Base-by-base conservation (phyloP, 805 yeast genomes). In the Pichia rugopelliculosa region DNA sequence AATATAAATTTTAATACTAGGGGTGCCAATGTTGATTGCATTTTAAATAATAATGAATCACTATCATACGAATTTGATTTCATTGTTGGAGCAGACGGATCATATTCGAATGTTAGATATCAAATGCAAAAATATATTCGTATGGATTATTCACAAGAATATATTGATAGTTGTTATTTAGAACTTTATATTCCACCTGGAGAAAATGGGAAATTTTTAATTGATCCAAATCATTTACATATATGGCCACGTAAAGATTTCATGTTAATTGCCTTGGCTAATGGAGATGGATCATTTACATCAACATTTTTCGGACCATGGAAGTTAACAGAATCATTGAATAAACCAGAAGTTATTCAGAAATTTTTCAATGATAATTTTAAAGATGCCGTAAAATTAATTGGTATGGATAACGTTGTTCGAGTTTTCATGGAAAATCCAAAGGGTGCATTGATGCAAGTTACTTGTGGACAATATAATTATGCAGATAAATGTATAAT, bases 201-300 rank as follows among this genome's bases (percentile, higher is more conserved):
- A 4, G 59, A 65, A 3, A 57, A 59, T 4, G 65, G 53, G 36
- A 58, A 69, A 21, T 85, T 80, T 57, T 66, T 70, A 17, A 69
- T 85, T 21, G 78, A 80, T 54, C 82, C 89, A 8, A 80, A 87
- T 65, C 88, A 87, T 61, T 72, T 90, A 44, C 97, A 90, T 59
- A 87, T 90, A 41, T 90, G 97, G 97, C 97, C 97, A 4, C 71
- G 96, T 41, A 77, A 81, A 49, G 73, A 85, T 46, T 87, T 72
- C 61, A 90, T 90, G 97, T 73, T 90, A 55, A 90, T 90, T 58
- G 96, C 96, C 0, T 72, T 90, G 49, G 86, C 97, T 10, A 90
- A 90, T 56, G 64, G 68, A 22, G 95, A 87, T 61, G 93, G 91
- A 0, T 82, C 95, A 6, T 90, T 89, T 64, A 90, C 96, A 0